Evolutionary conservation across 192 early-diverging fungal genomes (phyloP).

Genomic region (Backusella luteola): DNA sequence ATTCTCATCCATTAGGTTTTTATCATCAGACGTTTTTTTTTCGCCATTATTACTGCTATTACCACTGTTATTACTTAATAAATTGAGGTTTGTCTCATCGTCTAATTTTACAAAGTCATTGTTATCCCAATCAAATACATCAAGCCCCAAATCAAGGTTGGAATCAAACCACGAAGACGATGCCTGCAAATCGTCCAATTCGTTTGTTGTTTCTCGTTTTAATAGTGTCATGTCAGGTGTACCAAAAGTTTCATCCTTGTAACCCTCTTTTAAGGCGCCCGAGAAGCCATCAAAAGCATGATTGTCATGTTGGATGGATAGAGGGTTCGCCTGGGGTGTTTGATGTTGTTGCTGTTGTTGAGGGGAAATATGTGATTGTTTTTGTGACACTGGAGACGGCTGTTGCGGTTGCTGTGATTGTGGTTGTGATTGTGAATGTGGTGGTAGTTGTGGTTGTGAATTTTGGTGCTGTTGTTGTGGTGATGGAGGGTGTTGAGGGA

Average conservation of each 20-base stretch:
- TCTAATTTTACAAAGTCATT: slow-evolving; percentile 4
- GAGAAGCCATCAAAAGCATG: slow-evolving; percentile 8
- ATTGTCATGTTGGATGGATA: background rate
- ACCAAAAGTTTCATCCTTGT: slow-evolving; percentile 29
- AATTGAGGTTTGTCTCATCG: background rate
- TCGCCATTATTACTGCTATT: background rate
- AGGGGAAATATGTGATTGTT: slow-evolving; percentile 17
- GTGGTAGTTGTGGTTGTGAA: slow-evolving; percentile 14
- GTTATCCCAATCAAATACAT: slow-evolving; percentile 16
- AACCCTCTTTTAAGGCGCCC: slow-evolving; percentile 22
- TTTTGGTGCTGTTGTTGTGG: background rate
- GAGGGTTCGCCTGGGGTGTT: background rate
- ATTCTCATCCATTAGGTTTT: slow-evolving; percentile 8
- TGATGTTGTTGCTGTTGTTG: background rate
- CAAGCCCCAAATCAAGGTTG: slow-evolving; percentile 2
- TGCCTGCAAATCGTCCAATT: background rate
- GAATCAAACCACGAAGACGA: slow-evolving; percentile 14
- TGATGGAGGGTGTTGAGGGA: background rate
- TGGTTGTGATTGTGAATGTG: slow-evolving; percentile 2
- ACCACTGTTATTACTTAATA: background rate
- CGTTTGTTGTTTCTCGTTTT: slow-evolving; percentile 8
- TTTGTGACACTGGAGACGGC: background rate
- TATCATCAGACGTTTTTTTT: slow-evolving; percentile 9
- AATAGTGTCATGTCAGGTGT: slow-evolving; percentile 4
- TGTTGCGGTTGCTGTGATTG: slow-evolving; percentile 6